A percentile compares a stretch with the other conserved stretches of the same genome.
These are phyloP conservation scores for Lentinula lateritia DNA, from an alignment of 768 basidiomycete species.

Conservation along the genomic window DNA sequence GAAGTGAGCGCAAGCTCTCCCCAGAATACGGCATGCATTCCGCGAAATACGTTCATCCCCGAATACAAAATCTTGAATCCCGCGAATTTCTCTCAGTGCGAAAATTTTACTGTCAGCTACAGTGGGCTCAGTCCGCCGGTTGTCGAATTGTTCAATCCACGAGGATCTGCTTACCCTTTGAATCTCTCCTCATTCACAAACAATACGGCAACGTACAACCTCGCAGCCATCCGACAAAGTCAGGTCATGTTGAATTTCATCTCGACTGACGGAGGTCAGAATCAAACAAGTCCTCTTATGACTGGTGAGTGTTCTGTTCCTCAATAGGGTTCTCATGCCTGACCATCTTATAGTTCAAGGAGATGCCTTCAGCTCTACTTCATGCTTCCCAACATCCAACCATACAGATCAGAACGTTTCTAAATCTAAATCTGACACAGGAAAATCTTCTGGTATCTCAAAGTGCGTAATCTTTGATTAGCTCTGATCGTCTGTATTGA, in stretches of 20 bases:
- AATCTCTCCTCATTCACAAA: slow-evolving; percentile 16
- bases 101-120: slow-evolving; percentile 39
- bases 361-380: slow-evolving; percentile 2
- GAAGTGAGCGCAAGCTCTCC: slow-evolving; percentile 31
- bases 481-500: not conserved
- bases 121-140: slow-evolving; percentile 26
- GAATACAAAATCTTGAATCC: slow-evolving; percentile 27
- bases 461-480: slow-evolving; percentile 11
- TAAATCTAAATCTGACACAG: slow-evolving; percentile 13
- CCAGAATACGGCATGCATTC: slow-evolving; percentile 37
- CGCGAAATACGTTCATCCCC: slow-evolving; percentile 10
- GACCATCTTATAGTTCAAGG: slow-evolving; percentile 23
- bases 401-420: slow-evolving; percentile 5
- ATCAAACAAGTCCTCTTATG: slow-evolving; percentile 37
- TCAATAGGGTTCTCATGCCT: not conserved
- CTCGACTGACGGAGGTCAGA: slow-evolving; percentile 27
- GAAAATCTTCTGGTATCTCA: slow-evolving; percentile 4
- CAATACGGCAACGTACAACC: slow-evolving; percentile 17
- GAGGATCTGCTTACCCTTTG: slow-evolving; percentile 23
- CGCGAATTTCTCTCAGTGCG: slow-evolving; percentile 38
- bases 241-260: slow-evolving; percentile 36
- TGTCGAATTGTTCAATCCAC: slow-evolving; percentile 34
- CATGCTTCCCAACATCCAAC: slow-evolving; percentile 5
- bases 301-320: not conserved
- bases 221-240: slow-evolving; percentile 30